Evolutionary conservation across 805 yeast species (phyloP), one percentile per base, ranked within the genome.

Genomic region (Lachancea fermentati): DNA sequence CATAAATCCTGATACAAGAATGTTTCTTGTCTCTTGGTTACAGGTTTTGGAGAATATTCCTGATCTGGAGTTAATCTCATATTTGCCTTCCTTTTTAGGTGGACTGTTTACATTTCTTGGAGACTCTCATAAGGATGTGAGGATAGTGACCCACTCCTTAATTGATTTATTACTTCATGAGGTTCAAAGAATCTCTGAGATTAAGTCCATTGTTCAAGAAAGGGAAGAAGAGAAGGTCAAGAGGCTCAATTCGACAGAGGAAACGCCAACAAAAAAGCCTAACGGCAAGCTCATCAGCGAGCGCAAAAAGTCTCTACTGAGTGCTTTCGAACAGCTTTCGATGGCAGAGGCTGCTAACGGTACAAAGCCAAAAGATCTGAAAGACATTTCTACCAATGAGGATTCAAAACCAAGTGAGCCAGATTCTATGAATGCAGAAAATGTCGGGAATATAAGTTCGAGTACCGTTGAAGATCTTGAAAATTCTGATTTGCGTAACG

Each of bases 1-100:
- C 1, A 82, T 86, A 24, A 94, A 93, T 52, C 96, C 97, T 1
- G 85, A 84, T 55, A 88, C 97, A 0, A 73, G 96, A 49, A 82
- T 87, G 66, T 93, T 93, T 54, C 67, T 93, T 42, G 91, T 93
- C 9, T 85, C 94, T 37, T 93, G 98, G 98, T 72, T 93, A 35
- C 83, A 87, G 48, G 74, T 93, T n/a, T 69, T 93, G 36, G 93
- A 91, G 61, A 87, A 93, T 8, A 86, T 89, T 5, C 97, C 98
- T 0, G 94, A 91, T 39, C 68, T 91, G 39, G 96, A 91, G 52
- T 67, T 93, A 43, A 78, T 93, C 14, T 76, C 94, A 0, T 93
- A 84, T 57, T 67, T 93, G 35, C 96, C 98, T 1, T 84, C 89
- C 29, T 87, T 93, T 57, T 68, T 93, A 30, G 93, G 88, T 36